A percentile compares a stretch with the other conserved stretches of the same genome.
phyloP scores from a whole-genome alignment of 176 grass and related monocot species.

The Chrysopogon serrulatus region DNA sequence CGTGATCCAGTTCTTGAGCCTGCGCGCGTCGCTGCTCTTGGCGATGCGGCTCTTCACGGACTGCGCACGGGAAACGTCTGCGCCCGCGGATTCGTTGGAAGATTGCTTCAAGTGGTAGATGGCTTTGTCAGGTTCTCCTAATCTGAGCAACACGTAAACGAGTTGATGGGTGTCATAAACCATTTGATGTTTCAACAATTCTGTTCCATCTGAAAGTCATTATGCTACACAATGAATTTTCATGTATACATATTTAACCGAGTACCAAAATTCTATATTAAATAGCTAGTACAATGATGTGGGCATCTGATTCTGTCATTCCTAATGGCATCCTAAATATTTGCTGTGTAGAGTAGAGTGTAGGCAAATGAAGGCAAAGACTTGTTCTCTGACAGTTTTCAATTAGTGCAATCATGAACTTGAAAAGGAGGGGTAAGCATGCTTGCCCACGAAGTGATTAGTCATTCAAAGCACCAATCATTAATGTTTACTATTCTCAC shows the following conservation, averaged over 20 bases:
- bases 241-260: not conserved
- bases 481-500: constrained; percentile 1
- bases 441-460: constrained; percentile 42
- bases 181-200: not conserved
- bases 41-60: constrained; percentile 56
- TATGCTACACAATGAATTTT: not conserved
- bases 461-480: constrained; percentile 16
- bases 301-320: not conserved
- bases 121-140: constrained; percentile 87
- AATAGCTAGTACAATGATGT: not conserved
- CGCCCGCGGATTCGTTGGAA: constrained; percentile 42
- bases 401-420: constrained; percentile 9
- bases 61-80: constrained; percentile 45
- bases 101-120: constrained; percentile 71
- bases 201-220: not conserved
- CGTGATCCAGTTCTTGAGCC: constrained; percentile 69
- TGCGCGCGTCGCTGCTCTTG: constrained; percentile 67
- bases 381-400: not conserved
- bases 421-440: constrained; percentile 15
- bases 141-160: constrained; percentile 24
- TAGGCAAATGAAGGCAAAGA: constrained; percentile 1
- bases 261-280: not conserved
- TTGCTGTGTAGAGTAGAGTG: not conserved
- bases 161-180: not conserved
- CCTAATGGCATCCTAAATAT: not conserved